Evolutionary conservation across 1,139 yeast species (phyloP), one percentile per base, ranked within the genome.

Genomic region (Saccharomycopsis hybrid): DNA sequence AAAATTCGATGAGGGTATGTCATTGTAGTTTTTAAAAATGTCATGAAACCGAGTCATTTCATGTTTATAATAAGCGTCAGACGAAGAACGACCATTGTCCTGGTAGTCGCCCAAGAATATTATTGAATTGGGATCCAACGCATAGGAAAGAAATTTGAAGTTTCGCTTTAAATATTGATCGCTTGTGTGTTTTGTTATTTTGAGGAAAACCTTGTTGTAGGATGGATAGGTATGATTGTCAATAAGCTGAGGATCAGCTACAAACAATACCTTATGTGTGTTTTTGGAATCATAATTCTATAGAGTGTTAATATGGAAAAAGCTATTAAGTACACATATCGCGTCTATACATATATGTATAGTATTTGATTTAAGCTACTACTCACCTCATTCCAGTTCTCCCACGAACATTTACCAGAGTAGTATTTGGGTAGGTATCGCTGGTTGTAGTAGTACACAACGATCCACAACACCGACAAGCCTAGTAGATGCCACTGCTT

Each of bases 81-180:
- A 72, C 95, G 96, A 89, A 55, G 86, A 88, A 52, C 97, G 72
- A 0, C 98, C 98, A 11, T 97, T 97, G 65, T 92, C 98, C 61
- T 90, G 87, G 53, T 90, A 66, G 62, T 92, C 98, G 0, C 98
- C 98, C 43, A 92, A 68, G 61, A 88, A 92, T 4, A 90, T 66
- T 1, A 81, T 79, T 2, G 87, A 71, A 60, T 90, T 85, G 0
- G 97, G 96, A 46, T 80, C 78, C 49, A 92, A 71, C 2, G 67
- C 58, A 5, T 67, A 59, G 57, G 85, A 83, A 47, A 85, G 69
- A 51, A 73, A 71, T 53, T 75, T 74, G 76, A 89, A 85, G 60
- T 90, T 89, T 55, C 94, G 72, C 56, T 79, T 81, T 54, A 88
- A 80, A 61, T 88, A 90, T 57, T 84, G 80, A 62, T 92, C 98